These are phyloP conservation scores for Dactylellina drechsleri DNA, from an alignment of 2,329 filamentous ascomycete species.

Conservation along the genomic window DNA sequence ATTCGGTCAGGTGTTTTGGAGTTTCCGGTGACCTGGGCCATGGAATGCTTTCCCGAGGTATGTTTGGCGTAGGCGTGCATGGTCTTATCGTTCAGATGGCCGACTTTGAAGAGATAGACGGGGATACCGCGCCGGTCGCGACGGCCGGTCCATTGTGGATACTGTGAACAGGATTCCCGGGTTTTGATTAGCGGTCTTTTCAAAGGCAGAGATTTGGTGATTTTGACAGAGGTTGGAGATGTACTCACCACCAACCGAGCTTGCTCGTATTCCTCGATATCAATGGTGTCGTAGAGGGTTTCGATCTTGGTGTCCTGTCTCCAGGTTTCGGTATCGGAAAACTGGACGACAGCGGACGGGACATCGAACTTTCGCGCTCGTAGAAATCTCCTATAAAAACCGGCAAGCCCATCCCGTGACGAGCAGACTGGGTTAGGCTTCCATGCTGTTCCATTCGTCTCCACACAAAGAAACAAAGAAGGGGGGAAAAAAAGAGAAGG, in stretches of 20 bases:
- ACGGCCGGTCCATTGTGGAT: conserved; percentile 93
- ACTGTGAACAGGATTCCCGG: conserved; percentile 66
- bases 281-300: conserved; percentile 84
- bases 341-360: conserved; percentile 81
- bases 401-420: conserved; percentile 41
- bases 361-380: conserved; percentile 84
- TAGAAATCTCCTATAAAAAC: conserved; percentile 75
- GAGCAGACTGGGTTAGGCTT: conserved; percentile 44
- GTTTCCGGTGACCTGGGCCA: conserved; percentile 71
- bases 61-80: conserved; percentile 80
- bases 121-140: conserved; percentile 91
- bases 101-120: conserved; percentile 89
- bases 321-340: conserved; percentile 89
- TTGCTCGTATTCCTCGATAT: conserved; percentile 83
- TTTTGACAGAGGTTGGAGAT: not conserved
- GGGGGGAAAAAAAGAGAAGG: not conserved
- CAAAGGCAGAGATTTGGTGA: not conserved
- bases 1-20: conserved; percentile 71
- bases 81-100: conserved; percentile 81
- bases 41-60: conserved; percentile 62
- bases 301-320: conserved; percentile 81
- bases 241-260: conserved; percentile 75
- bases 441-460: conserved; percentile 56
- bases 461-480: conserved; percentile 26
- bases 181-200: conserved; percentile 12